Base-by-base conservation (phyloP, 495 filamentous ascomycete species). In the Neurospora cerealis region DNA sequence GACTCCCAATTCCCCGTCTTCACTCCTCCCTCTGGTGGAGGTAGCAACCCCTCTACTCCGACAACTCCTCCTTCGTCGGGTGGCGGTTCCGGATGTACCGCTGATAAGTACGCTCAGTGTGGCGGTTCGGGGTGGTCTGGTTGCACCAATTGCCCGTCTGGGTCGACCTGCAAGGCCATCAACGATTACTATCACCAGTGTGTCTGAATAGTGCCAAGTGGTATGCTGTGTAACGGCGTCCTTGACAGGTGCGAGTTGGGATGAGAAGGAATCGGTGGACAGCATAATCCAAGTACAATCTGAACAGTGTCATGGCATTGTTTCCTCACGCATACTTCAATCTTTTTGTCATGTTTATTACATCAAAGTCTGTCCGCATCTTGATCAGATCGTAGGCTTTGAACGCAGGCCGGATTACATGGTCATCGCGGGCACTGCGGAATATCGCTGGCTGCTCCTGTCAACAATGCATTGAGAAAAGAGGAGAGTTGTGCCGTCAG, bases 41-140 rank as follows among this genome's bases (percentile, higher is more conserved):
- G 38, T 37, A 62, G 36, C 60, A 66, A 70, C 41, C 46, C 32
- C 24, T 62, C 54, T 32, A 62, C 24, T 62, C 54, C 54, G 13
- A 62, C 54, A 8, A 15, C 21, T 17, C 54, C 54, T 24, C 54
- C 54, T 5, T 21, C 54, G 17, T 62, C 54, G 1, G 54, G 54
- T 13, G 54, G 24, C 7, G 54, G 54, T 17, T 32, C 54, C 5
- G 54, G 54, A 32, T 82, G 81, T 41, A 70, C 73, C 0, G 76
- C 80, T 21, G 72, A 77, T n/a, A 79, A 80, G 72, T 85, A 77
- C 46, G 76, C 75, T 41, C 83, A 84, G 75, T 85, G 83, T 75
- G 83, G 83, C 42, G 83, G 83, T n/a, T 72, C 19, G 41, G 79
- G 79, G 10, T 82, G 38, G 46, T 75, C 60, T 3, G 81, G 81